These are phyloP conservation scores for Exophiala sp. DNA, from an alignment of 2,329 filamentous ascomycete genomes.

Conservation along the genomic window DNA sequence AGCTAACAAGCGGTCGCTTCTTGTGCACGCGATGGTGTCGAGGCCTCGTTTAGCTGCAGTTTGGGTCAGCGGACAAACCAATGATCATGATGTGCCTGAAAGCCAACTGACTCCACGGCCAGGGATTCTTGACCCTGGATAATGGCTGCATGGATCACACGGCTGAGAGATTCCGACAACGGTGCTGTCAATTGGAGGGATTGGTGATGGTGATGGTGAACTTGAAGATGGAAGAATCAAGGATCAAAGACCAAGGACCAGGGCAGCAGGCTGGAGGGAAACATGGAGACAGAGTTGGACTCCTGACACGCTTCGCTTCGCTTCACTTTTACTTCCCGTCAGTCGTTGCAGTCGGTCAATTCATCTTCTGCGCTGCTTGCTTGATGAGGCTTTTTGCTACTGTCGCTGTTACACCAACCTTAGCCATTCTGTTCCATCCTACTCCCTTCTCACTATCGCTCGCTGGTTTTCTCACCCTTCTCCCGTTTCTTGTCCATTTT, in stretches of 20 bases:
- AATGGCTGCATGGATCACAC: neutral
- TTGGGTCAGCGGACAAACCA: constrained; percentile 4
- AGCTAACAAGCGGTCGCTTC: constrained; percentile 1
- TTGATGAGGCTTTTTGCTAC: neutral
- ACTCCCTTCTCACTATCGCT: constrained; percentile 12
- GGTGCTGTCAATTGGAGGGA: neutral
- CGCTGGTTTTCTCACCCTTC: constrained; percentile 17
- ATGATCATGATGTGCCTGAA: constrained; percentile 8
- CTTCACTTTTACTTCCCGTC: too few relatives aligned
- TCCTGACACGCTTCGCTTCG: constrained; percentile 2
- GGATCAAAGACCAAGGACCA: neutral
- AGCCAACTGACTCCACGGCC: neutral
- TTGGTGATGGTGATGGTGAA: neutral
- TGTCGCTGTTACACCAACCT: constrained; percentile 14
- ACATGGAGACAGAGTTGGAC: neutral
- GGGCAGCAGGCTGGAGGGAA: neutral
- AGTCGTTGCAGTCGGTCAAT: too few relatives aligned
- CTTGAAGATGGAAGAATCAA: neutral
- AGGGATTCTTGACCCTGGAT: neutral
- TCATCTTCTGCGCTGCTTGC: too few relatives aligned
- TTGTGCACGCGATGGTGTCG: constrained; percentile 14
- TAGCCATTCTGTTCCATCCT: constrained; percentile 12
- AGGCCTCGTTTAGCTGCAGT: neutral
- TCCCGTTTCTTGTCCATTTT: constrained; percentile 12
- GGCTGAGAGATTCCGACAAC: constrained; percentile 5